Base-by-base conservation (phyloP, 768 basidiomycete genomes). In the Hygrocybe punicea region DNA sequence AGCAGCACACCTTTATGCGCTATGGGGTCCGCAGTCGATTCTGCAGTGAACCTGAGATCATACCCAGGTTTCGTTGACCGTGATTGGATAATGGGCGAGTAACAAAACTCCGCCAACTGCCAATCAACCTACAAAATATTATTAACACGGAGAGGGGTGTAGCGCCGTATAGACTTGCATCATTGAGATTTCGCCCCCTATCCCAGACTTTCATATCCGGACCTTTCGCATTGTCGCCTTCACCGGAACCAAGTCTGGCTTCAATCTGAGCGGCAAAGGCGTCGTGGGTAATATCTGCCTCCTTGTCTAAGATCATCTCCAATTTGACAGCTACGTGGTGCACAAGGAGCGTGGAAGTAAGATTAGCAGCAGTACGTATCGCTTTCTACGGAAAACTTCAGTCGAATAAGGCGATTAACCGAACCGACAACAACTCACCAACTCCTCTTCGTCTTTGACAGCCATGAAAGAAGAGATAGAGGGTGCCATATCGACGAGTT, bases 1-100 rank as follows among this genome's bases (percentile, higher is more conserved):
- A 98, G 76, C 56, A 98, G 83, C 39, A 98, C 91, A 17, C 95
- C 95, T 64, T 89, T 86, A 73, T 90, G 83, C 49, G 90, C 85
- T 61, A 98, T 88, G 57, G 81, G 79, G 65, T 96, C 90, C 24
- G 82, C 76, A 19, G 91, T 86, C 6, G 95, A 93, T 69, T 93
- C 87, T 0, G 92, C 93, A 1, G 87, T 89, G 39, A 88, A 87
- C 57, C 87, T 84, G 48, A 98, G 77, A 69, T 98, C 96, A 69
- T 96, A 98, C 6, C 91, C 90, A 9, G 81, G 78, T 58, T 79
- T 82, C 35, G 88, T 88, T 7, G 91, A 89, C 40, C 87, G 88
- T 6, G 95, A 98, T 63, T 98, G 96, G 67, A 98, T 91, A 69
- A 98, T 95, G 2, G 96, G 94, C 2, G 91, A 84, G 71, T 96